Percentiles rank a stretch among this genome's conserved stretches.
These are phyloP conservation scores for Liquidambar formosana DNA, from an alignment of 164 flowering plant species.

Conservation along the genomic window DNA sequence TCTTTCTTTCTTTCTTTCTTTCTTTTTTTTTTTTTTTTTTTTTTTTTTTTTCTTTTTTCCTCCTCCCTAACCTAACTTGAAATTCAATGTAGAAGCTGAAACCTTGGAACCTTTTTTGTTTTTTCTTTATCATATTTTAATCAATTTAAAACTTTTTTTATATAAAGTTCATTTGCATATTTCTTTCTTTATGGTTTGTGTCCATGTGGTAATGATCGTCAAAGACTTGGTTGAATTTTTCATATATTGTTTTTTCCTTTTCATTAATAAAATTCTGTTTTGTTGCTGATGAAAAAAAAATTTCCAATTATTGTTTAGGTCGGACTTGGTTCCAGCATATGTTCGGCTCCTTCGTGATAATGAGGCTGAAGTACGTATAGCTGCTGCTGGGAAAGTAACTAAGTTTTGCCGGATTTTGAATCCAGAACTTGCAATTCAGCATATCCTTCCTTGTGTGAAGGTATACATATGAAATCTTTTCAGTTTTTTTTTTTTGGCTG, in stretches of 20 bases:
- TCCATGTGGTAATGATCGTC: not conserved
- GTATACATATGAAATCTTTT: slow-evolving; percentile 28
- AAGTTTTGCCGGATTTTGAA: slow-evolving; percentile 83
- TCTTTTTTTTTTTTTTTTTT: not conserved
- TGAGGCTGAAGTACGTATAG: slow-evolving; percentile 98
- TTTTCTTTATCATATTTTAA: not conserved
- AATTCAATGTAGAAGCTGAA: too few species aligned
- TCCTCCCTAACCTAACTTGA: not conserved
- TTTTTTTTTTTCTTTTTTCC: not conserved
- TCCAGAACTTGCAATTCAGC: slow-evolving; percentile 92
- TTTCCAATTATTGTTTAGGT: slow-evolving; percentile 35
- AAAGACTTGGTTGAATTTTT: not conserved
- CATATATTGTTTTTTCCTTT: too few species aligned
- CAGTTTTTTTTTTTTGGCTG: not conserved
- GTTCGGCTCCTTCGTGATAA: slow-evolving; percentile 94
- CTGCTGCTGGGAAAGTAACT: slow-evolving; percentile 97
- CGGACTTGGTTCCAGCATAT: slow-evolving; percentile 94
- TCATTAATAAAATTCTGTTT: too few species aligned
- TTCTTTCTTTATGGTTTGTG: not conserved
- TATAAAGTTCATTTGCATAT: not conserved
- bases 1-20: not conserved
- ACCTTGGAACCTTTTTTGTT: too few species aligned
- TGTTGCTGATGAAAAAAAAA: too few species aligned
- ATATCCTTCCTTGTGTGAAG: slow-evolving; percentile 98
- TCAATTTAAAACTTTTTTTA: not conserved